A percentile compares a stretch with the other conserved stretches of the same genome.
Conservation (phyloP, 257 asterid genomes). For the Penstemon davidsonii region DNA sequence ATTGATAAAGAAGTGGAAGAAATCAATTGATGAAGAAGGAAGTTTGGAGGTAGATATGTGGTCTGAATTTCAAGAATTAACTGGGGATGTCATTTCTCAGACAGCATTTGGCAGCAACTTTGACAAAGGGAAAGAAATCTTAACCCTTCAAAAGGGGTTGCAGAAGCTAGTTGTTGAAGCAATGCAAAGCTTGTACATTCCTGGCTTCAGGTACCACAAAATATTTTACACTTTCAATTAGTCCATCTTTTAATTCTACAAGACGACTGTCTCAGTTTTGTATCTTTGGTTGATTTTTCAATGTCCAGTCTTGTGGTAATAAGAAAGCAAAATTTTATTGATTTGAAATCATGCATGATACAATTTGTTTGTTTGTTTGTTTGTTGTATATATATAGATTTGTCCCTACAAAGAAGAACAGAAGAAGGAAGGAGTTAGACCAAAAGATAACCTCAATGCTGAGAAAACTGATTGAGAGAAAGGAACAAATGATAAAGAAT, state of each 20-base stretch:
- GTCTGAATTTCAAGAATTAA: constrained; percentile 46
- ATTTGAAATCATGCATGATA: background rate
- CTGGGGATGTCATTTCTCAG: constrained; percentile 45
- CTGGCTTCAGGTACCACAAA: constrained; percentile 46
- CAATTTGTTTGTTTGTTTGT: background rate
- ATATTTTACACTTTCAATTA: background rate
- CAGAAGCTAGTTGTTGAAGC: constrained; percentile 44
- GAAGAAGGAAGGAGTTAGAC: constrained; percentile 40
- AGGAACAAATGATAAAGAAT: constrained; percentile 29
- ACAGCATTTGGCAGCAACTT: constrained; percentile 53
- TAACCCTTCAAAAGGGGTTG: constrained; percentile 51
- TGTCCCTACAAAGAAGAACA: constrained; percentile 55
- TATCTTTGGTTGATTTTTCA: too few relatives aligned
- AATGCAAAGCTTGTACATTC: constrained; percentile 42
- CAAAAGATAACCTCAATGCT: constrained; percentile 45
- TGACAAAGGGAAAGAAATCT: constrained; percentile 41
- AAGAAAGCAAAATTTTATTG: too few relatives aligned
- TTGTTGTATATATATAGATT: constrained; percentile 30
- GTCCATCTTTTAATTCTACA: too few relatives aligned
- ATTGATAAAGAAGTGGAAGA: constrained; percentile 47
- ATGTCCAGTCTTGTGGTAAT: too few relatives aligned
- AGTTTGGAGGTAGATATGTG: constrained; percentile 49
- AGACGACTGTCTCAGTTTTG: too few relatives aligned
- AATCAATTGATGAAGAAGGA: constrained; percentile 24
- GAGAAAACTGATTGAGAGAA: constrained; percentile 39